Evolutionary conservation across 2,329 filamentous ascomycete genomes (phyloP).

Genomic region (Hyphodiscus sp.): DNA sequence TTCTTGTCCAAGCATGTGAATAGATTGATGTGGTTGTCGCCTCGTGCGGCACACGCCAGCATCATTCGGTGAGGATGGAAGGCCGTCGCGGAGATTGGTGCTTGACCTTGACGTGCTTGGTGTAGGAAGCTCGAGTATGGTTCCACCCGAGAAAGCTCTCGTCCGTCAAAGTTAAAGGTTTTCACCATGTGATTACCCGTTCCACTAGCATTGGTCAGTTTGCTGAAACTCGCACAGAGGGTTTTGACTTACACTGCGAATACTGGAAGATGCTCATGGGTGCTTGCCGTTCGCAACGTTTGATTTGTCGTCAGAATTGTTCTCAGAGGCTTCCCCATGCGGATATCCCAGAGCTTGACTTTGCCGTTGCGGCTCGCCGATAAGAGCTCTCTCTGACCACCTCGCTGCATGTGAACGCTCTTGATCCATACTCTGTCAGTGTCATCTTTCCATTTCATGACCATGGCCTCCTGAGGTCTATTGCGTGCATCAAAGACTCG

Average conservation of each 20-base stretch:
- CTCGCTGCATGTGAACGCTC: conserved; percentile 93
- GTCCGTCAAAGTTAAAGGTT: conserved; percentile 83
- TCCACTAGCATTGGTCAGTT: conserved; percentile 51
- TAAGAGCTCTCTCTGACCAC: conserved; percentile 84
- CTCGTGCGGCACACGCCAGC: conserved; percentile 77
- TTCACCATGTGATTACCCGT: conserved; percentile 84
- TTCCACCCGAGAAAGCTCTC: conserved; percentile 74
- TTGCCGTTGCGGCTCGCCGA: conserved; percentile 89
- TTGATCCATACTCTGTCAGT: conserved; percentile 82
- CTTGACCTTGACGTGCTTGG: conserved; percentile 68
- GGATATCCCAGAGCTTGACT: conserved; percentile 92
- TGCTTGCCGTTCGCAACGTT: conserved; percentile 76
- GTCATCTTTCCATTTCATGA: conserved; percentile 95
- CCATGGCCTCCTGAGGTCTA: conserved; percentile 82
- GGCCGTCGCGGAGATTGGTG: conserved; percentile 79
- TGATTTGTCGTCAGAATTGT: conserved; percentile 70
- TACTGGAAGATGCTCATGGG: conserved; percentile 93
- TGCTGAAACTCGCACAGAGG: neutral
- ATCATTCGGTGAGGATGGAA: conserved; percentile 96
- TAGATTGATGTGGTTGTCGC: conserved; percentile 86
- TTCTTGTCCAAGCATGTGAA: conserved; percentile 61
- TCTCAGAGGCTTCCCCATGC: conserved; percentile 72
- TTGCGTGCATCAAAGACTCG: conserved; percentile 88
- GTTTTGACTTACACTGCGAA: conserved; percentile 74
- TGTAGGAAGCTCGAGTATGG: conserved; percentile 86